These are phyloP conservation scores for Daldinia sp. DNA, from an alignment of 2,329 filamentous ascomycete species.

Conservation along the genomic window DNA sequence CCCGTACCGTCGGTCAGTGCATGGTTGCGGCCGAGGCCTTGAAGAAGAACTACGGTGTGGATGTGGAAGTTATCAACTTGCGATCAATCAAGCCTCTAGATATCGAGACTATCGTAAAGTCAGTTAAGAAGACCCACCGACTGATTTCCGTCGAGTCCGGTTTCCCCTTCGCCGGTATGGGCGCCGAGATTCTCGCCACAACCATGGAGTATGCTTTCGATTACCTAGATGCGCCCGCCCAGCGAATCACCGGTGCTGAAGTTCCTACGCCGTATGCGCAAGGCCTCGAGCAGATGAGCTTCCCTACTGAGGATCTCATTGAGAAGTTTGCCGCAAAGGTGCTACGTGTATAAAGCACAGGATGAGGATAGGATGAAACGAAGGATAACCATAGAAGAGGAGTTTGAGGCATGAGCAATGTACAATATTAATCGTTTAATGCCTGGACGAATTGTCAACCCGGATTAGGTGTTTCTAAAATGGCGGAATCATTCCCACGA, in stretches of 20 bases:
- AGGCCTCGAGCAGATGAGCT: slow-evolving; percentile 93
- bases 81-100: slow-evolving; percentile 97
- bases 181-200: slow-evolving; percentile 91
- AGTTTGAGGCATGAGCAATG: slow-evolving; percentile 40
- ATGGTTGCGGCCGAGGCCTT: slow-evolving; percentile 89
- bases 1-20: slow-evolving; percentile 93
- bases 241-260: slow-evolving; percentile 95
- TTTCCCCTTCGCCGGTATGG: slow-evolving; percentile 94
- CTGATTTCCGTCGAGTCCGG: slow-evolving; percentile 94
- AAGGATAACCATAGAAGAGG: slow-evolving; percentile 22
- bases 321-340: slow-evolving; percentile 90
- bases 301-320: slow-evolving; percentile 91
- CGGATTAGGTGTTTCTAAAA: slow-evolving; percentile 39
- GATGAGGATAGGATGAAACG: slow-evolving; percentile 3
- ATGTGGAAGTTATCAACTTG: slow-evolving; percentile 97
- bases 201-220: slow-evolving; percentile 99
- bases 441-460: slow-evolving; percentile 26
- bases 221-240: slow-evolving; percentile 93
- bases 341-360: slow-evolving; percentile 60
- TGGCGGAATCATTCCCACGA: slow-evolving; percentile 33
- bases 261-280: slow-evolving; percentile 96
- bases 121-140: slow-evolving; percentile 97
- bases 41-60: slow-evolving; percentile 96
- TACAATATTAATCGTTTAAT: slow-evolving; percentile 42
- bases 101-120: slow-evolving; percentile 93